These are phyloP conservation scores for Pleurotus citrinopileatus DNA, from an alignment of 768 basidiomycete species.

Conservation along the genomic window DNA sequence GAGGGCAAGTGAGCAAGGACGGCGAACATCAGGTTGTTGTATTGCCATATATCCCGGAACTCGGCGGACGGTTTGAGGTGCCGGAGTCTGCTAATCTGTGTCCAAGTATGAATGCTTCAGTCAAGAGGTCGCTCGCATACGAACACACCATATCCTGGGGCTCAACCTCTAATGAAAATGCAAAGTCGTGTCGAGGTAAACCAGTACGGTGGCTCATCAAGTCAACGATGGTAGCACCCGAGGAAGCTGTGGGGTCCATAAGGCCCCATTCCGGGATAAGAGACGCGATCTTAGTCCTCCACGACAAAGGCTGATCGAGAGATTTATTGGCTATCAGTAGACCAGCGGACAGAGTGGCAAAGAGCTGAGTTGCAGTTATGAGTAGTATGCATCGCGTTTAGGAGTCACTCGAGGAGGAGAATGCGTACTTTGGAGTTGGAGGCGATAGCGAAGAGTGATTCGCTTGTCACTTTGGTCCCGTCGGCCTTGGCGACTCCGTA, in stretches of 20 bases:
- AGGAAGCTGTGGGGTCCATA: conserved; percentile 20
- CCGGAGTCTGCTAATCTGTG: conserved; percentile 17
- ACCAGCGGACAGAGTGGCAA: conserved; percentile 21
- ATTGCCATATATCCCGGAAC: conserved; percentile 25
- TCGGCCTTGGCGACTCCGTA: conserved; percentile 18
- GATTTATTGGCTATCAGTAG: conserved; percentile 24
- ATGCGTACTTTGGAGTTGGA: conserved; percentile 20
- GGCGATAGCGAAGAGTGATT: conserved; percentile 19
- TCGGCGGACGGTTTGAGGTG: conserved; percentile 20
- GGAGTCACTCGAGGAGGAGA: too few relatives aligned
- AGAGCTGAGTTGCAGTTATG: conserved; percentile 20
- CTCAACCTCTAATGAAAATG: background rate
- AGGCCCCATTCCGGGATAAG: conserved; percentile 23
- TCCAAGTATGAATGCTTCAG: background rate
- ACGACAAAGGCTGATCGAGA: conserved; percentile 18
- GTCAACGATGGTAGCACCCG: conserved; percentile 21
- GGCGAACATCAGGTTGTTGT: conserved; percentile 25
- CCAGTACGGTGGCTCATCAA: conserved; percentile 27
- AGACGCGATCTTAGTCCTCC: conserved; percentile 21
- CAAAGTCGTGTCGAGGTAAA: conserved; percentile 20
- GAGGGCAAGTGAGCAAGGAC: conserved; percentile 21
- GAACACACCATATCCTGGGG: background rate
- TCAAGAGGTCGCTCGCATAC: too few relatives aligned
- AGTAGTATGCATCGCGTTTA: background rate
- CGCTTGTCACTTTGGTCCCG: conserved; percentile 15